Evolutionary conservation across 2,329 filamentous ascomycete species (phyloP).

Genomic region (Paracorniculantispora psalliotae): DNA sequence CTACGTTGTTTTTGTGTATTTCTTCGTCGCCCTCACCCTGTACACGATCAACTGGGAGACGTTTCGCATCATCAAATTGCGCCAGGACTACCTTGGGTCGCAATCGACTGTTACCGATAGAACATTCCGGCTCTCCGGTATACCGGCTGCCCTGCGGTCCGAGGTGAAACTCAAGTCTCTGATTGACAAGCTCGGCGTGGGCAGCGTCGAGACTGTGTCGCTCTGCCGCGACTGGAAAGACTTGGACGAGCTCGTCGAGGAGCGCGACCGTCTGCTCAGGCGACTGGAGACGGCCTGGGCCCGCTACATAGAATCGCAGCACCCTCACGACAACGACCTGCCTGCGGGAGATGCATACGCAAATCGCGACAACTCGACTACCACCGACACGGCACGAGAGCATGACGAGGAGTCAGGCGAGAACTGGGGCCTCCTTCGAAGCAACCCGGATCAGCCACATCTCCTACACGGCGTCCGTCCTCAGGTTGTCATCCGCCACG

Average conservation of each 20-base stretch:
- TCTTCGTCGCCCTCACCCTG: conserved; percentile 78
- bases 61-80: conserved; percentile 73
- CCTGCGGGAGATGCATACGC: neutral
- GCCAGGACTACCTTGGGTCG: conserved; percentile 87
- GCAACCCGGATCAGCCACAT: conserved; percentile 29
- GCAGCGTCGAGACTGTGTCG: conserved; percentile 81
- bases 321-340: conserved; percentile 13
- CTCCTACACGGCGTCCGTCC: conserved; percentile 51
- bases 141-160: conserved; percentile 71
- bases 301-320: conserved; percentile 44
- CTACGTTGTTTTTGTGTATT: conserved; percentile 89
- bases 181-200: conserved; percentile 82
- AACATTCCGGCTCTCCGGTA: conserved; percentile 85
- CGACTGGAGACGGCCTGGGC: conserved; percentile 82
- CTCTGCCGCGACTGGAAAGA: conserved; percentile 83
- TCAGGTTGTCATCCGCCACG: conserved; percentile 70
- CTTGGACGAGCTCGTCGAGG: conserved; percentile 67
- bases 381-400: conserved; percentile 15
- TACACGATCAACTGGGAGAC: conserved; percentile 83
- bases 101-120: conserved; percentile 95
- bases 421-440: conserved; percentile 54
- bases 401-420: conserved; percentile 46
- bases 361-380: neutral
- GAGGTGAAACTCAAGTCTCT: conserved; percentile 81
- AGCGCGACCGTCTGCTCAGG: conserved; percentile 60